Base-by-base conservation (phyloP, 1,284 basidiomycete genomes). In the Rhodotorula glutinis region DNA sequence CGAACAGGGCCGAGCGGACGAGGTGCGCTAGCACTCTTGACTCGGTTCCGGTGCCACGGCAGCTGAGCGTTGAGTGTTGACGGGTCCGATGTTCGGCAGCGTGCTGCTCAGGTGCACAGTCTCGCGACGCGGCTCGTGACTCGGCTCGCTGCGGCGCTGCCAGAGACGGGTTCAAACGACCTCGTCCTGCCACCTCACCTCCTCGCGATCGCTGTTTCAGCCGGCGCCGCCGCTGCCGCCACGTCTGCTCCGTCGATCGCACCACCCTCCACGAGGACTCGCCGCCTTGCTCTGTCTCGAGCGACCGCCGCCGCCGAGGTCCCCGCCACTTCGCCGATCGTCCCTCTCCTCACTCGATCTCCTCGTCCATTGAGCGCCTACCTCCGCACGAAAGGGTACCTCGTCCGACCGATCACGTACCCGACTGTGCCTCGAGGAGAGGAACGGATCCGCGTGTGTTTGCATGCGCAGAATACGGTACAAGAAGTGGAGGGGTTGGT, bases 361-460 rank as follows among this genome's bases (percentile, higher is more conserved):
- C 88, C 93, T 0, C 87, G 86, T 0, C 83, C 84, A 0, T 83
- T 94, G 29, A 87, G 90, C 0, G 81, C 83, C 2, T 82, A 86
- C 75, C 85, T 93, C 30, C 82, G 83, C 53, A 75, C 78, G 16
- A 80, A 81, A 13, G 86, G 87, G 0, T 80, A 89, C 75, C 85
- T 89, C 73, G 88, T 88, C 0, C 85, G 90, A 4, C 87, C 90
- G 0, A 92, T 94, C 61, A 87, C 86, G 25, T 78, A 79, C 63
- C 79, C 79, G 8, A 93, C 90, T 0, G 91, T 94, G 0, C 89
- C 91, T 0, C 87, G 86, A 68, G 91, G 89, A 16, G 83, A 84
- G 63, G 88, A 92, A 61, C 84, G 91, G n/a, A 86, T 94, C 9
- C 80, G 92, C 0, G 84, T 94, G 27, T 95, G 92, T 78, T 76